phyloP scores from a whole-genome alignment of 116 monocot genomes.

The Thalassia testudinum region DNA sequence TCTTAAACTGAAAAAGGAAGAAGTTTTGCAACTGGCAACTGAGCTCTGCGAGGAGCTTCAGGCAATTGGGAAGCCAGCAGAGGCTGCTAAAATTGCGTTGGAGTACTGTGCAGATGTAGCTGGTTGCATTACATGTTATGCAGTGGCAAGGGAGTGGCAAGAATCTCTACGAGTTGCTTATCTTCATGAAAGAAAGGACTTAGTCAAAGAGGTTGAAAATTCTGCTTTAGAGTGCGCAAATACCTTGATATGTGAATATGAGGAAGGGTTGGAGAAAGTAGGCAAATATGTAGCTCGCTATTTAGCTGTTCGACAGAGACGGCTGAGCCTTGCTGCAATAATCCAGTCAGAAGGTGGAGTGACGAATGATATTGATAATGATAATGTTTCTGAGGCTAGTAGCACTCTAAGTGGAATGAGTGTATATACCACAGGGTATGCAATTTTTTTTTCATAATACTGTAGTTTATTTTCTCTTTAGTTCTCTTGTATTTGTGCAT shows the following conservation, averaged over 20 bases:
- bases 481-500: background rate
- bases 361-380: slow-evolving; percentile 48
- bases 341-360: slow-evolving; percentile 40
- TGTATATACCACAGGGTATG: slow-evolving; percentile 72
- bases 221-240: slow-evolving; percentile 61
- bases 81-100: slow-evolving; percentile 72
- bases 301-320: slow-evolving; percentile 84
- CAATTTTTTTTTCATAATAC: background rate
- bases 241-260: slow-evolving; percentile 48
- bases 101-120: slow-evolving; percentile 74
- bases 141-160: slow-evolving; percentile 80
- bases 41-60: slow-evolving; percentile 93
- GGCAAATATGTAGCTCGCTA: slow-evolving; percentile 76
- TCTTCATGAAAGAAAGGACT: slow-evolving; percentile 50
- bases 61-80: slow-evolving; percentile 74
- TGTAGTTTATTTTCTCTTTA: background rate
- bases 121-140: slow-evolving; percentile 41
- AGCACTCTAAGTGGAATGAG: slow-evolving; percentile 85
- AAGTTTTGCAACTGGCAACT: slow-evolving; percentile 46
- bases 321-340: slow-evolving; percentile 62
- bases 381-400: slow-evolving; percentile 68
- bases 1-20: slow-evolving; percentile 26
- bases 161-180: slow-evolving; percentile 71
- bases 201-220: slow-evolving; percentile 35
- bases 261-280: slow-evolving; percentile 63